A percentile compares a stretch with the other conserved stretches of the same genome.
Conservation (phyloP, 1,284 basidiomycete species). For the Heterobasidion annosum region DNA sequence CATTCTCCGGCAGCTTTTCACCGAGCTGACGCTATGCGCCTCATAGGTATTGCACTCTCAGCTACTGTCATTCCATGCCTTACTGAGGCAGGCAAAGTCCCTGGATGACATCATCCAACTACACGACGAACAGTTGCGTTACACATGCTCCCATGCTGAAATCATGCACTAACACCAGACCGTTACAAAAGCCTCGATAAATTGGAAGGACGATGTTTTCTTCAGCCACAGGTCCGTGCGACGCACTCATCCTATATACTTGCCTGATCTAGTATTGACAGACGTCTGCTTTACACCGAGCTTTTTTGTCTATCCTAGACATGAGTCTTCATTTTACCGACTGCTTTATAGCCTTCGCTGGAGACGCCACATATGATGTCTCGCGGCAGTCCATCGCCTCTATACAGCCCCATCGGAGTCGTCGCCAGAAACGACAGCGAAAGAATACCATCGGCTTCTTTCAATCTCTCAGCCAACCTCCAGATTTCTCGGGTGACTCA, state of each 20-base stretch:
- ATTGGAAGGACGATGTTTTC: constrained; percentile 56
- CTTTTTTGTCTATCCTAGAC: constrained; percentile 64
- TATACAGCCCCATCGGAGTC: constrained; percentile 46
- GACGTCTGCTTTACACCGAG: constrained; percentile 55
- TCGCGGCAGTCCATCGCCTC: constrained; percentile 47
- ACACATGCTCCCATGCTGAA: not conserved
- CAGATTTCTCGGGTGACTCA: constrained; percentile 26
- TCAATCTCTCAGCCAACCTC: constrained; percentile 20
- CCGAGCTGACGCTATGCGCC: not conserved
- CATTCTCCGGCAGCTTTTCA: constrained; percentile 3
- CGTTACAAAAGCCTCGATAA: constrained; percentile 41
- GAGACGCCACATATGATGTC: constrained; percentile 49
- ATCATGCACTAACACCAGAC: not conserved
- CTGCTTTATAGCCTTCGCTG: constrained; percentile 50
- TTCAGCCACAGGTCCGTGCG: constrained; percentile 51
- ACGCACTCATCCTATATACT: not conserved
- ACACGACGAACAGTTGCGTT: constrained; percentile 65
- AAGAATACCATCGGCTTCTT: constrained; percentile 58
- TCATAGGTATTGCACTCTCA: constrained; percentile 60
- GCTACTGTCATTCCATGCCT: constrained; percentile 46
- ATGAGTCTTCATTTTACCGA: constrained; percentile 63
- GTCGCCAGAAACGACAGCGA: constrained; percentile 40
- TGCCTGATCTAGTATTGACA: constrained; percentile 16
- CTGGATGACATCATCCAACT: constrained; percentile 69
- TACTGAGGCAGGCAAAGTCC: constrained; percentile 47